phyloP scores from a whole-genome alignment of 768 basidiomycete genomes.

The Lactarius pseudohatsudake region DNA sequence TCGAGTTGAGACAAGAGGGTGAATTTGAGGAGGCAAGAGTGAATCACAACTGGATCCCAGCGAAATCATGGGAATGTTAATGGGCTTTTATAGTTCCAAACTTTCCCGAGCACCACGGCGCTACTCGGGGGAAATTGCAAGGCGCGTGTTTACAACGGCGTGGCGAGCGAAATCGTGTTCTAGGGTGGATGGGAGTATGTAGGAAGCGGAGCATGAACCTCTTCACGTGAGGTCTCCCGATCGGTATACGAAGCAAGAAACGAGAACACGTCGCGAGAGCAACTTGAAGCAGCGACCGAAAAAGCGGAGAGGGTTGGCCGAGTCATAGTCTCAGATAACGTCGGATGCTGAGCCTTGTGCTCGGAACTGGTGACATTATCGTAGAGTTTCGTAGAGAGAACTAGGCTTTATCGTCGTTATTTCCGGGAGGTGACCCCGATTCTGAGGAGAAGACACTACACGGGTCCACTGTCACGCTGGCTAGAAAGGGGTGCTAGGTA shows the following conservation, averaged over 20 bases:
- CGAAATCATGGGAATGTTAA: not conserved
- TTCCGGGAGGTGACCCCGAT: not conserved
- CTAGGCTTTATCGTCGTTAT: not conserved
- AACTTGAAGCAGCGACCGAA: not conserved
- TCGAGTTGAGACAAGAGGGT: not conserved
- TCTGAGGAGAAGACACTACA: not conserved
- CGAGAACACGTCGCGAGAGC: not conserved
- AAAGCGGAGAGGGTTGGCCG: not conserved
- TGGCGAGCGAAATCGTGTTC: not conserved
- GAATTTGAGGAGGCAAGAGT: conserved; percentile 13
- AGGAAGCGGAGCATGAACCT: not conserved
- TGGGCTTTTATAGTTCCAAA: not conserved
- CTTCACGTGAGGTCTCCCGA: not conserved
- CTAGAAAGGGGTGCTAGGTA: not conserved
- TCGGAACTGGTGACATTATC: too few relatives aligned
- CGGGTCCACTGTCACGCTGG: not conserved
- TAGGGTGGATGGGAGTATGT: too few relatives aligned
- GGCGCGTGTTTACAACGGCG: not conserved
- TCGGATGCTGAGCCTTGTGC: not conserved
- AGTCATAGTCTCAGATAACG: not conserved
- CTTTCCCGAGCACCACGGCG: not conserved
- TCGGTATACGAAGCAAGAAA: not conserved
- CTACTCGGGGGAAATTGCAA: not conserved
- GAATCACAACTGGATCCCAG: conserved; percentile 12
- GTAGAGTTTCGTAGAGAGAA: not conserved